A percentile compares a stretch with the other conserved stretches of the same genome.
phyloP scores from a whole-genome alignment of 2,329 filamentous ascomycete species.

The Aspergillus floridensis region DNA sequence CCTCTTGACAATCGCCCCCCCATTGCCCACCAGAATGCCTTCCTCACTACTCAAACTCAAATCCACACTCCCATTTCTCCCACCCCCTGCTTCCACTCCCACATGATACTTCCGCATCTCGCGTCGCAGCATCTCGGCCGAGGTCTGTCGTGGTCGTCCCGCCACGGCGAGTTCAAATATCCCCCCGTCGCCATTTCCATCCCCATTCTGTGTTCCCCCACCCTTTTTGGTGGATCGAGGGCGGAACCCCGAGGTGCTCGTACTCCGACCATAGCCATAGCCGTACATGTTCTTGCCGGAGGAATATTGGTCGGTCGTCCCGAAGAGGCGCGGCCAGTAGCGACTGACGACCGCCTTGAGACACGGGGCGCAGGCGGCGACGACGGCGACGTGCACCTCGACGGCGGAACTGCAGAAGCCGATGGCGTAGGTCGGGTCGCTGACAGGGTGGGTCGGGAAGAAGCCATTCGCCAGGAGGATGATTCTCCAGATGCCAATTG shows the following conservation, averaged over 20 bases:
- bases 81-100: not conserved
- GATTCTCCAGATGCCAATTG: slow-evolving; percentile 30
- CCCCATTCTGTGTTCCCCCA: not conserved
- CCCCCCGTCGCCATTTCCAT: not conserved
- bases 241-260: too few species aligned
- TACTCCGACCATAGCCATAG: not conserved
- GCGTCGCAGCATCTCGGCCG: not conserved
- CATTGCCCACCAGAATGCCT: too few species aligned
- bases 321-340: not conserved
- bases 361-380: slow-evolving; percentile 30
- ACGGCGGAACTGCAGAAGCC: slow-evolving; percentile 30
- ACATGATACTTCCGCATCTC: slow-evolving; percentile 2
- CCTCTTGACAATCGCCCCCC: not conserved
- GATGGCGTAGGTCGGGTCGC: slow-evolving; percentile 26
- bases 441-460: slow-evolving; percentile 4
- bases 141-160: not conserved
- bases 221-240: not conserved
- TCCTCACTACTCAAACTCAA: not conserved
- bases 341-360: slow-evolving; percentile 22
- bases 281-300: not conserved
- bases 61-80: too few species aligned
- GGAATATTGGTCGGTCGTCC: not conserved
- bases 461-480: slow-evolving; percentile 24
- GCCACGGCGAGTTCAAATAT: not conserved
- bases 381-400: slow-evolving; percentile 30